Evolutionary conservation across 129 eudicot species (phyloP), one percentile per base, ranked within the genome.

Genomic region (Cynara cardunculus): DNA sequence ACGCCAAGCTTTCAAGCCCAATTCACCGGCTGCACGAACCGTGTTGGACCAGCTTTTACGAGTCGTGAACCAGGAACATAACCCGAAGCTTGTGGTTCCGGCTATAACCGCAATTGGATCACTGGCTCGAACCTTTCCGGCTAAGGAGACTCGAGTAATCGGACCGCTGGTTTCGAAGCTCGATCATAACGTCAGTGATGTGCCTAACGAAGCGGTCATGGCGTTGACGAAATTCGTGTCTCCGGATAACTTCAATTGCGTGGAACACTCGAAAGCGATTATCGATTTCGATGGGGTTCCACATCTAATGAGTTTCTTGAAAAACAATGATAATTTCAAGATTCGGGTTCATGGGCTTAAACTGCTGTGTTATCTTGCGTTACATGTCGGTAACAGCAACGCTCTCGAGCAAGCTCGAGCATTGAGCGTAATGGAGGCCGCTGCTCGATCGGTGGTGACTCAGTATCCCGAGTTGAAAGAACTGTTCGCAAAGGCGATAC

Each of bases 121-220:
- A 13, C 86, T 93, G 79, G 94, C 98, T 0, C 84, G 94, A 35
- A 91, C 90, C 24, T 93, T 93, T 78, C 87, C 96, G 5, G 94
- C 91, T n/a, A 93, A 87, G 78, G 98, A 93, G 81, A 86, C 90
- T 39, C 76, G 94, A 66, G 85, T 93, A 19, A 77, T 93, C 68
- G 88, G 83, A 25, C 87, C 92, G n/a, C 39, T 93, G 80, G 96
- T 87, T 18, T 75, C 83, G 6, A 88, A 89, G 66, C 84, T 93
- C 13, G 87, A 85, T 9, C 83, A 85, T 53, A 35, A 67, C 53
- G 84, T 82, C 75, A 25, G 25, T 0, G 84, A 87, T 67, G 88
- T 89, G 16, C 89, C 91, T 9, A 77, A 81, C 61, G 94, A 93
- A 76, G 84, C 98, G 22, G 90, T 87, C 4, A 28, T 80, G 24